These are phyloP conservation scores for Arthrobotrys megalospora DNA, from an alignment of 2,329 filamentous ascomycete genomes.

Conservation along the genomic window DNA sequence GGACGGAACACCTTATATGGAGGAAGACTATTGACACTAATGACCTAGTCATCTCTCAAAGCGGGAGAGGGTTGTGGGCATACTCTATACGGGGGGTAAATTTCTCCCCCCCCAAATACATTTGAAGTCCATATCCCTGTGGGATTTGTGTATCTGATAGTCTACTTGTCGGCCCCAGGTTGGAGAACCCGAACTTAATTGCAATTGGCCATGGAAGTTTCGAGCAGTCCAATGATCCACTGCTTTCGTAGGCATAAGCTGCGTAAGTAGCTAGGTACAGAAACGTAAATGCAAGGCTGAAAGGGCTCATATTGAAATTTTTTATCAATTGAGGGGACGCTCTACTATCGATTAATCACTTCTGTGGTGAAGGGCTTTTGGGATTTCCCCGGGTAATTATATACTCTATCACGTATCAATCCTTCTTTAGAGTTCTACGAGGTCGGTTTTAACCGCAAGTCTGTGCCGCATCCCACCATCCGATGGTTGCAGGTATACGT, in stretches of 20 bases:
- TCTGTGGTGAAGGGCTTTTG: not conserved
- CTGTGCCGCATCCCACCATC: not conserved
- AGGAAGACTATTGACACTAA: not conserved
- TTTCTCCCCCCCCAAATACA: not conserved
- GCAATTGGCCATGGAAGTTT: not conserved
- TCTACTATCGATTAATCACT: no score
- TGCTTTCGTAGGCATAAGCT: not conserved
- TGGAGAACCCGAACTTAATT: not conserved
- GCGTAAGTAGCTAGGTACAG: not conserved
- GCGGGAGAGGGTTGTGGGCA: not conserved
- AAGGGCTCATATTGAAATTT: not conserved
- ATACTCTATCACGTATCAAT: not conserved
- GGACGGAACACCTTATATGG: no score
- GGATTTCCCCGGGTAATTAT: not conserved
- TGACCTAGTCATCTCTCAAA: not conserved
- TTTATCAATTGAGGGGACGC: not conserved
- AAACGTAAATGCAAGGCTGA: not conserved
- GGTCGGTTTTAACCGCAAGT: not conserved
- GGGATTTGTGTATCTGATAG: not conserved
- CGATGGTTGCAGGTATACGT: not conserved
- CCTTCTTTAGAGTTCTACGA: not conserved
- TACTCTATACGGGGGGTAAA: constrained; percentile 7
- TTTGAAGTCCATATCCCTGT: not conserved
- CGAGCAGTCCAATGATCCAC: not conserved
- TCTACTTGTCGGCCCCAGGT: not conserved